Percentiles rank a stretch among this genome's conserved stretches.
Conservation (phyloP, 2,329 filamentous ascomycete species). For the Diaporthe helianthi region DNA sequence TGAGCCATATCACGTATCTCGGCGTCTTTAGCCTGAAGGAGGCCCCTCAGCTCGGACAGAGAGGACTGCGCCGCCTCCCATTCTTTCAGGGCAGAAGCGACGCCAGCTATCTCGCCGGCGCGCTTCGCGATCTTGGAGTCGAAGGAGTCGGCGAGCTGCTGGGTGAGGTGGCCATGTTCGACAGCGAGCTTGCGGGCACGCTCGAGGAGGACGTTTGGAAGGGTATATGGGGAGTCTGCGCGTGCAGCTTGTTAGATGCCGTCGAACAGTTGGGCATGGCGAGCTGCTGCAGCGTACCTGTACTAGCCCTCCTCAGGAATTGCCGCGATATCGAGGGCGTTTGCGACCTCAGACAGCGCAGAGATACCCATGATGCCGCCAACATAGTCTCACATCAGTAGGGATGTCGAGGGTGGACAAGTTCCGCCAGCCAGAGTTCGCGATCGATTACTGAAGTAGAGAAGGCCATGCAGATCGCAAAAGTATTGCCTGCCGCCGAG, state of each 20-base stretch:
- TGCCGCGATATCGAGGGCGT: constrained; percentile 41
- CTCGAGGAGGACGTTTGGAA: constrained; percentile 63
- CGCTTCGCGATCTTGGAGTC: constrained; percentile 65
- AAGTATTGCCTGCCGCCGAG: constrained; percentile 31
- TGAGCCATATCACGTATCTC: constrained; percentile 80
- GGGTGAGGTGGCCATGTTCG: constrained; percentile 64
- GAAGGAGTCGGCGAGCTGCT: constrained; percentile 59
- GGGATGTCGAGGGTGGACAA: neutral
- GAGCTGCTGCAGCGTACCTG: constrained; percentile 44
- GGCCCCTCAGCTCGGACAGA: constrained; percentile 59
- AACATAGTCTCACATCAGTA: constrained; percentile 43
- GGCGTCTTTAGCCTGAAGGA: constrained; percentile 60
- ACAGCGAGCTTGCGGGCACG: constrained; percentile 64
- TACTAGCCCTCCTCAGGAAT: constrained; percentile 53
- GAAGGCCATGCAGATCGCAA: constrained; percentile 8
- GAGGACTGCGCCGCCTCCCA: constrained; percentile 63
- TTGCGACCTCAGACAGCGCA: constrained; percentile 53
- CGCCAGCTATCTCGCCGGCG: constrained; percentile 65
- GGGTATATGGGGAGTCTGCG: constrained; percentile 36
- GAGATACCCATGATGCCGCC: constrained; percentile 59
- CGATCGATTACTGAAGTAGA: neutral
- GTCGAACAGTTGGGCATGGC: neutral
- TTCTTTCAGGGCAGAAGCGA: constrained; percentile 63
- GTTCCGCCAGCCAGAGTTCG: neutral
- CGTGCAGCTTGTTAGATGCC: constrained; percentile 28